A percentile compares a stretch with the other conserved stretches of the same genome.
These are phyloP conservation scores for Coemansia sp. DNA, from an alignment of 371 early-diverging fungal species.

Conservation along the genomic window DNA sequence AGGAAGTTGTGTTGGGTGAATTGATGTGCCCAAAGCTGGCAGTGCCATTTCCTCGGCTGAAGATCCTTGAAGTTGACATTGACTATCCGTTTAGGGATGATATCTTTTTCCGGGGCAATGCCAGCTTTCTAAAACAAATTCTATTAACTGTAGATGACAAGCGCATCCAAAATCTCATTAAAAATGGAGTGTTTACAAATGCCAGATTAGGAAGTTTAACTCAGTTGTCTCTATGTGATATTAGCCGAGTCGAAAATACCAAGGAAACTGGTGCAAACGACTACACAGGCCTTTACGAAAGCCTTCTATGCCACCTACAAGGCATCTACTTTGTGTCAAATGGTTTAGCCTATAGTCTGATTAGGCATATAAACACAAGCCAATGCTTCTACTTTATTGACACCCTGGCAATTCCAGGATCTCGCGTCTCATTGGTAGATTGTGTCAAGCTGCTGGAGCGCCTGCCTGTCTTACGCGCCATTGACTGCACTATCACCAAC, in stretches of 20 bases:
- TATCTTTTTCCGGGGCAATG: constrained; percentile 5
- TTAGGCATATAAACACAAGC: neutral
- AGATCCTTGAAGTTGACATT: neutral
- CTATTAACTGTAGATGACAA: neutral
- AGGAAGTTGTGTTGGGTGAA: neutral
- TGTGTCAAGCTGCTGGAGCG: neutral
- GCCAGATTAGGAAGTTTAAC: neutral
- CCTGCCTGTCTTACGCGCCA: neutral
- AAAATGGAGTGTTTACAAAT: neutral
- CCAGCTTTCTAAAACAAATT: neutral
- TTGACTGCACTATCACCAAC: neutral
- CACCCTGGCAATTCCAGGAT: neutral
- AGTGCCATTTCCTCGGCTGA: constrained; percentile 2
- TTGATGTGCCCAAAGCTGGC: neutral
- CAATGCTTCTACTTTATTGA: neutral
- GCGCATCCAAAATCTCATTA: neutral
- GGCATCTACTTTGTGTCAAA: neutral
- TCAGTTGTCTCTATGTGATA: neutral
- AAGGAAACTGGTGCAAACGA: neutral
- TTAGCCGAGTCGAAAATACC: neutral
- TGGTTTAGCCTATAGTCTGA: neutral
- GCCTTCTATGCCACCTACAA: neutral
- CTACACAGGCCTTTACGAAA: neutral
- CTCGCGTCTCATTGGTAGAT: neutral
- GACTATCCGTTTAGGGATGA: constrained; percentile 2